Base-by-base conservation (phyloP, 148 eudicot species). In the Silene latifolia region DNA sequence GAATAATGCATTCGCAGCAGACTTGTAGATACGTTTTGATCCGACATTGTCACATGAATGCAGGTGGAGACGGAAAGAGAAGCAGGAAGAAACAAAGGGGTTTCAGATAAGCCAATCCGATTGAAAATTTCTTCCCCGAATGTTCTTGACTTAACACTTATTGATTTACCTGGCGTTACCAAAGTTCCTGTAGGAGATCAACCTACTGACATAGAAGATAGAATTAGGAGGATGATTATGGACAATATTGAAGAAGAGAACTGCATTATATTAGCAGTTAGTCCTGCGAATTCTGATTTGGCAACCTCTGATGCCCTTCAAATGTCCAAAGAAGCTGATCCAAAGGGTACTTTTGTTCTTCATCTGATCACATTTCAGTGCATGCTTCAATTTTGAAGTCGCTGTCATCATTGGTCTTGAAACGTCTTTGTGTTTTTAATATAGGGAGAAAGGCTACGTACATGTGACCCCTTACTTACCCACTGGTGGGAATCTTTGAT, bases 161-260 rank as follows among this genome's bases (percentile, higher is more conserved):
- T 91, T 63, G 93, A 91, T 83, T 83, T 91, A 63, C 93, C 97
- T 11, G 97, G 97, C 13, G 73, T 91, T 74, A 91, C 97, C 3
- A 89, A 87, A 78, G 93, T 91, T 72, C 97, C 93, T 69, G 91
- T 89, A 54, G 97, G 97, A 72, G 97, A 91, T 80, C 97, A 91
- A 79, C 97, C 97, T 63, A 80, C 88, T 75, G 93, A 91, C 79
- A 87, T 91, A 69, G 97, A 91, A 82, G 83, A 86, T 32, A 83
- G 91, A 44, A 86, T 91, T 72, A 76, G 97, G 68, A 89, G 85
- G 48, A 89, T 89, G 97, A 89, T 91, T 68, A 89, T 86, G 91
- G 78, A 83, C 27, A 85, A 87, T 76, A 91, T 89, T 53, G 82
- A 78, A 72, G 81, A 78, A 59, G 81, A 79, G 66, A 89, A 83